These are phyloP conservation scores for Camellia oleifera DNA, from an alignment of 179 eudicot species.

Conservation along the genomic window DNA sequence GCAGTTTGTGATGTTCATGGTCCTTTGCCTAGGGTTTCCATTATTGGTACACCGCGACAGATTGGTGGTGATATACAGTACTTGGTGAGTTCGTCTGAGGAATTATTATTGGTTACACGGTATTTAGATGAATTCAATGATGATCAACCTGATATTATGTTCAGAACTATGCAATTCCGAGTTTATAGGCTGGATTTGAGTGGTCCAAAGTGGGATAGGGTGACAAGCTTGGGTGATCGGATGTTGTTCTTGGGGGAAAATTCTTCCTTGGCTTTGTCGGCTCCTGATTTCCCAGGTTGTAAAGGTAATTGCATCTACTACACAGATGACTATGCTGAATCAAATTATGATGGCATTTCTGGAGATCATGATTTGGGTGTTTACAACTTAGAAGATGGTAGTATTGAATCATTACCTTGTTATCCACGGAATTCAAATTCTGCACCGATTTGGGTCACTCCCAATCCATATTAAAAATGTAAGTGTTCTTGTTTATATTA, in stretches of 20 bases:
- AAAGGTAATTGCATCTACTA: slow-evolving; percentile 55
- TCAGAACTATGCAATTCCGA: slow-evolving; percentile 46
- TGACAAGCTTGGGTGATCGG: slow-evolving; percentile 39
- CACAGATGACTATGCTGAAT: slow-evolving; percentile 62
- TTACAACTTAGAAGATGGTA: slow-evolving; percentile 40
- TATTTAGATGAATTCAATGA: slow-evolving; percentile 31
- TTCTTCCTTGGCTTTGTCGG: slow-evolving; percentile 47
- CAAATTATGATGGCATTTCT: slow-evolving; percentile 27
- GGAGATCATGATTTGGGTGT: slow-evolving; percentile 63
- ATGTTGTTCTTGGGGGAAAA: slow-evolving; percentile 60
- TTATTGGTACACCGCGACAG: slow-evolving; percentile 20
- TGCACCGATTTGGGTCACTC: slow-evolving; percentile 70
- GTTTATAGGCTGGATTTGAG: slow-evolving; percentile 42
- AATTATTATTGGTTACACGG: slow-evolving; percentile 42
- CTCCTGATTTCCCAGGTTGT: slow-evolving; percentile 47
- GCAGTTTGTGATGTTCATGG: slow-evolving; percentile 39
- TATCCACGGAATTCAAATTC: slow-evolving; percentile 30
- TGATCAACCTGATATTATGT: slow-evolving; percentile 18
- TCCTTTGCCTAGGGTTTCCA: slow-evolving; percentile 20
- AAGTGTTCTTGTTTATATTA: slow-evolving; percentile 11
- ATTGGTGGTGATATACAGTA: slow-evolving; percentile 59
- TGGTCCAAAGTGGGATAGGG: slow-evolving; percentile 42
- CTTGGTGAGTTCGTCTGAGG: slow-evolving; percentile 39
- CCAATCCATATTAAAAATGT: slow-evolving; percentile 47
- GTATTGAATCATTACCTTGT: slow-evolving; percentile 48